Evolutionary conservation across 345 rosid species (phyloP).

Genomic region (Firmiana major): DNA sequence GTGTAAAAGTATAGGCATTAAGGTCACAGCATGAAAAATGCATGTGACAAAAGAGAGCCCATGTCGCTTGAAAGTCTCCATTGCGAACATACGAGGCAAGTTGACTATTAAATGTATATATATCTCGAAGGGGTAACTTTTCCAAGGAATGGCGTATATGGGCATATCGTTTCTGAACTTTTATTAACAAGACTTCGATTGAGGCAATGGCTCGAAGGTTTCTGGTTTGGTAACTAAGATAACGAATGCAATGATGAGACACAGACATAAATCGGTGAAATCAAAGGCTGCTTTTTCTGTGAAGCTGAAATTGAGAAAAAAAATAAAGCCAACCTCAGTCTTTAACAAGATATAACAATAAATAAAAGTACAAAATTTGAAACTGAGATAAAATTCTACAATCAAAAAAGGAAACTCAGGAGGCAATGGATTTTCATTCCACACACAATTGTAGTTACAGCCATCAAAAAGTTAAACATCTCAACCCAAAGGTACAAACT

Average conservation of each 20-base stretch:
- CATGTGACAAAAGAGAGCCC: slow-evolving; percentile 49
- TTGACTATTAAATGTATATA: slow-evolving; percentile 42
- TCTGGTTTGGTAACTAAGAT: background rate
- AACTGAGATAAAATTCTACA: background rate
- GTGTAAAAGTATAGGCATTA: slow-evolving; percentile 60
- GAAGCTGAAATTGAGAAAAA: background rate
- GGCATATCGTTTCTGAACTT: slow-evolving; percentile 15
- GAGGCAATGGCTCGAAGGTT: slow-evolving; percentile 2
- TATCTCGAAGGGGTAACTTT: slow-evolving; percentile 42
- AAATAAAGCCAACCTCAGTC: background rate
- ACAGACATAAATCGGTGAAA: slow-evolving; percentile 15
- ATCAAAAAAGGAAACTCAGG: background rate
- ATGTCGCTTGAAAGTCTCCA: slow-evolving; percentile 41
- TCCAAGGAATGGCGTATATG: slow-evolving; percentile 39
- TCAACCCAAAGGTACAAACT: background rate
- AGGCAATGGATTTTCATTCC: background rate
- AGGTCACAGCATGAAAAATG: slow-evolving; percentile 34
- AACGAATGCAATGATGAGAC: background rate
- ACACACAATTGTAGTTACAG: background rate
- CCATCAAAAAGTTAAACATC: background rate
- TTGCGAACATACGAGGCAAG: slow-evolving; percentile 42
- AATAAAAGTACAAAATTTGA: background rate
- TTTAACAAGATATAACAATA: background rate
- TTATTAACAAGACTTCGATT: background rate
- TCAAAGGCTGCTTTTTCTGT: background rate